Evolutionary conservation across 352 stramenopile genomes (phyloP).

Genomic region (Phytophthora constricta): DNA sequence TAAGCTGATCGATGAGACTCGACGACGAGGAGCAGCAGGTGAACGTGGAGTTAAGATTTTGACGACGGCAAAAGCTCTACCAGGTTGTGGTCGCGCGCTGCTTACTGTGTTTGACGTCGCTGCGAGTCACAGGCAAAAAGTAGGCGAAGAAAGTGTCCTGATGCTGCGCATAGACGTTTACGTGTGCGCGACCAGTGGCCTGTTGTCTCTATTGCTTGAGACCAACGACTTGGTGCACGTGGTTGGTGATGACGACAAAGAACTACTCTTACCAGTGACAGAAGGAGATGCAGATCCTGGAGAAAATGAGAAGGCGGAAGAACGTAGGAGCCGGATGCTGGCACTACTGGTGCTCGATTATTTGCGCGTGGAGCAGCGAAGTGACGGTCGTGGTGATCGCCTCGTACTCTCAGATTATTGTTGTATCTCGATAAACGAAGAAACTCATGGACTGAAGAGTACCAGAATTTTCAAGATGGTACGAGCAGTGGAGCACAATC

Average conservation of each 20-base stretch:
- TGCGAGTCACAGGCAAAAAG: neutral
- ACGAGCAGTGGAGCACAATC: conserved; percentile 39
- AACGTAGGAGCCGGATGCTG: conserved; percentile 28
- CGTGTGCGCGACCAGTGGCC: conserved; percentile 53
- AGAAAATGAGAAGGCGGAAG: conserved; percentile 11
- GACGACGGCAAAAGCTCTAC: conserved; percentile 49
- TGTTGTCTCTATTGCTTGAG: conserved; percentile 57
- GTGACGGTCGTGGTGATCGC: conserved; percentile 50
- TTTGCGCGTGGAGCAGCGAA: conserved; percentile 56
- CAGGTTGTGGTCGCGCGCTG: conserved; percentile 48
- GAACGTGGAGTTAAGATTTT: conserved; percentile 70
- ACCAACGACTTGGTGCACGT: conserved; percentile 51
- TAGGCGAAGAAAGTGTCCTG: neutral
- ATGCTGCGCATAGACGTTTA: conserved; percentile 69
- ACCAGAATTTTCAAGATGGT: conserved; percentile 58
- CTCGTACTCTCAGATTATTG: conserved; percentile 62
- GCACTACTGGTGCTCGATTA: conserved; percentile 57
- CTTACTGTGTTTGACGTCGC: conserved; percentile 66
- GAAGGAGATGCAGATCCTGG: neutral
- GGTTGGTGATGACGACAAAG: conserved; percentile 37
- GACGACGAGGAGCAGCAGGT: conserved; percentile 21
- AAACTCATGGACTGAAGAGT: neutral
- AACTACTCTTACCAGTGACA: conserved; percentile 22
- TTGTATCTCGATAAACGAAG: neutral
- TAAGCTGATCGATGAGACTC: conserved; percentile 66